Conservation (phyloP, 768 basidiomycete genomes). For the Leccinum rimulosum region DNA sequence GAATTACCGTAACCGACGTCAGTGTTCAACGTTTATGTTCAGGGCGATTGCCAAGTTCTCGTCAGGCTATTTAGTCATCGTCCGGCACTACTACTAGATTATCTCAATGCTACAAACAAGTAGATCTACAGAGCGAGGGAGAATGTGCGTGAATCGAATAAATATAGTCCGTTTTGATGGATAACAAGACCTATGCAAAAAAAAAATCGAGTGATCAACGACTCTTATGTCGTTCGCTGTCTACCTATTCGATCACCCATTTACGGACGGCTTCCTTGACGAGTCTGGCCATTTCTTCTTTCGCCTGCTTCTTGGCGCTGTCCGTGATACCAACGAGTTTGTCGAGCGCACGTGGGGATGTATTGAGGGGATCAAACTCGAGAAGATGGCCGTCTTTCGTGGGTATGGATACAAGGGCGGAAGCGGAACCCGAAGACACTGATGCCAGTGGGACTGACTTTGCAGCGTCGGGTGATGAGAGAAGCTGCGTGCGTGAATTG, state of each 20-base stretch:
- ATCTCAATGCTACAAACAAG: conserved; percentile 18
- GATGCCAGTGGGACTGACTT: neutral
- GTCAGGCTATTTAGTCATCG: neutral
- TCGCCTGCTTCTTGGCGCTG: conserved; percentile 81
- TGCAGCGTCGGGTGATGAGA: conserved; percentile 5
- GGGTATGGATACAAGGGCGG: conserved; percentile 72
- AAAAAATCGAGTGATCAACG: neutral
- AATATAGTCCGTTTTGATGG: conserved; percentile 8
- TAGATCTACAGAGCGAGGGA: conserved; percentile 12
- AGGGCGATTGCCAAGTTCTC: too few relatives aligned
- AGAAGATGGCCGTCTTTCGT: conserved; percentile 80
- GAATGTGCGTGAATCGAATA: conserved; percentile 9
- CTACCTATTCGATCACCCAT: conserved; percentile 57
- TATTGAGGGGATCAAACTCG: conserved; percentile 79
- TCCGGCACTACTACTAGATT: conserved; percentile 9
- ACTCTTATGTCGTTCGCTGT: neutral
- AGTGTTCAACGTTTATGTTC: neutral
- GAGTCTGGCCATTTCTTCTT: conserved; percentile 69
- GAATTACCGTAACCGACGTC: neutral
- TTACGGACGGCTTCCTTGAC: conserved; percentile 73
- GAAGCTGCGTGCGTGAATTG: conserved; percentile 33
- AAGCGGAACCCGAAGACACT: conserved; percentile 29
- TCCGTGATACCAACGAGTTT: conserved; percentile 75
- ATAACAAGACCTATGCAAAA: conserved; percentile 5
- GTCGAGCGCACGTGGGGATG: conserved; percentile 70